Evolutionary conservation across 345 rosid species (phyloP), one percentile per base, ranked within the genome.

Genomic region (Alliaria petiolata): DNA sequence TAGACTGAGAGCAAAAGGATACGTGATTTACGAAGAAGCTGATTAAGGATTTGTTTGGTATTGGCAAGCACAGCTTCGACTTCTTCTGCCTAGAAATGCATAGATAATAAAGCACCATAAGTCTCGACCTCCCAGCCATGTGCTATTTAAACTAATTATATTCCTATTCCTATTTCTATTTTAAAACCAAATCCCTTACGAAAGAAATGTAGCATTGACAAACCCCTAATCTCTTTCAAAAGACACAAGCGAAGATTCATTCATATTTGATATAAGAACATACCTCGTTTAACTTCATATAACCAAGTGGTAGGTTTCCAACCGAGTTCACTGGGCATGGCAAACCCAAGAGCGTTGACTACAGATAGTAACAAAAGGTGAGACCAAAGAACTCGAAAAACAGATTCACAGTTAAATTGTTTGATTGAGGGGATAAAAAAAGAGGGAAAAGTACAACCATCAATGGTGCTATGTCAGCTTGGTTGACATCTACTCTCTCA

Each of bases 401-500:
- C 28, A 43, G 51, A 75, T 53, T 26, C 12, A 45, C 12, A 35
- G 20, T 4, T 26, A 13, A n/a, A 45, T 36, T 68, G 9, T 68
- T 31, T 42, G 58, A 54, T 25, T 31, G 65, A 45, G n/a, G 30
- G 49, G 34, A 43, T 3, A 31, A 54, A 6, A 15, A 49, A 66
- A 40, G 38, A 50, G 44, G 65, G 43, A 4, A 66, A 71, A 74
- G 17, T 50, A 69, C 50, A 79, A 93, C 98, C 98, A 93, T 89
- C 38, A 91, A 83, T 10, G 97, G 87, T 76, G 98, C 89, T 74
- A 93, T 89, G 84, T 93, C 97, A 75, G 96, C 97, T 86, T 93
- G 98, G 82, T 91, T 93, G 74, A 93, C 97, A 75, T 93, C 97
- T 62, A 91, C 89, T 76, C 98, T 87, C 84, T 93, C 98, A 52